These are phyloP conservation scores for Achaetomiella virescens DNA, from an alignment of 495 filamentous ascomycete species.

Conservation along the genomic window DNA sequence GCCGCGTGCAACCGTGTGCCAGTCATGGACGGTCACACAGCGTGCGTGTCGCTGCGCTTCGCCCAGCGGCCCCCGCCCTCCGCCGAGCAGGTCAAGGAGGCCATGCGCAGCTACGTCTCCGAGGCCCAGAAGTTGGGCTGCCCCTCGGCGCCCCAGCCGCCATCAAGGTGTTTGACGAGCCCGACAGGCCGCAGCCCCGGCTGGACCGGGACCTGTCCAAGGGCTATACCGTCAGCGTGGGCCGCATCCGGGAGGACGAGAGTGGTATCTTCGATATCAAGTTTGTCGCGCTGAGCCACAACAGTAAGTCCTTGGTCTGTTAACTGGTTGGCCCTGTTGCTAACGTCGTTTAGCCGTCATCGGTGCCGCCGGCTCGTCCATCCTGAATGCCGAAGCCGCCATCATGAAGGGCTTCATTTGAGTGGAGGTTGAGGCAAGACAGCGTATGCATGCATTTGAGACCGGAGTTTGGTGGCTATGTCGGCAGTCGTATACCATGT, in stretches of 20 bases:
- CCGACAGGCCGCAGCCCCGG: slow-evolving; percentile 77
- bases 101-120: slow-evolving; percentile 64
- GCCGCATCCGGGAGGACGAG: slow-evolving; percentile 65
- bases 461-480: neutral
- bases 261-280: slow-evolving; percentile 76
- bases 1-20: slow-evolving; percentile 78
- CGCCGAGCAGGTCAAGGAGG: slow-evolving; percentile 62
- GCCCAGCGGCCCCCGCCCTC: slow-evolving; percentile 46
- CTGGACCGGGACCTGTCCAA: slow-evolving; percentile 67
- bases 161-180: slow-evolving; percentile 74
- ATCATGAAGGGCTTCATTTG: slow-evolving; percentile 81
- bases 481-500: neutral
- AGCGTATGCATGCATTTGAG: neutral
- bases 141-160: slow-evolving; percentile 65
- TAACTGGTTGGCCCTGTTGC: neutral
- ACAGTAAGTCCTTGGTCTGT: slow-evolving; percentile 51
- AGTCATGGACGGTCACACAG: slow-evolving; percentile 79
- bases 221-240: slow-evolving; percentile 79
- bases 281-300: slow-evolving; percentile 78
- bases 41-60: slow-evolving; percentile 74
- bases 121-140: slow-evolving; percentile 69
- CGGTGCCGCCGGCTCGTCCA: slow-evolving; percentile 88
- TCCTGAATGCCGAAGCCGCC: slow-evolving; percentile 90
- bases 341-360: slow-evolving; percentile 59
- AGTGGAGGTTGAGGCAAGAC: neutral